Evolutionary conservation across 441 rosid genomes (phyloP).

Genomic region (Lepidium campestre): DNA sequence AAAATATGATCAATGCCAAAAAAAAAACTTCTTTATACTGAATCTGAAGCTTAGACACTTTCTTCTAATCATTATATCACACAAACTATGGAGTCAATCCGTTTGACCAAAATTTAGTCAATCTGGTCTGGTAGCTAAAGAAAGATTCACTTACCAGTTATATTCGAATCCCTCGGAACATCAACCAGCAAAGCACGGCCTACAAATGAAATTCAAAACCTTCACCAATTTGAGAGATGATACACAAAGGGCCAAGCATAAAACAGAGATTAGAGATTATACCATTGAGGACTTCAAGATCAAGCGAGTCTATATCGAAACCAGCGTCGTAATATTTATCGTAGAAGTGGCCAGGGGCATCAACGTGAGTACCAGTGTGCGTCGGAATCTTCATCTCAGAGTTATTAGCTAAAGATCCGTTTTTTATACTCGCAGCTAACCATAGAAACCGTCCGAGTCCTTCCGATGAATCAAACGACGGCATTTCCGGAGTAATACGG

Average conservation of each 20-base stretch:
- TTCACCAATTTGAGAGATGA: background rate
- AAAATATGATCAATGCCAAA: background rate
- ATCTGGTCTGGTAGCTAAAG: no score
- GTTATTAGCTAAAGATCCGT: conserved; percentile 50
- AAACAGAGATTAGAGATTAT: background rate
- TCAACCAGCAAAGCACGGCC: conserved; percentile 66
- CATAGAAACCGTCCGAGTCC: conserved; percentile 53
- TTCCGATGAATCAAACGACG: conserved; percentile 36
- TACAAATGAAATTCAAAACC: conserved; percentile 7
- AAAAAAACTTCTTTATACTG: background rate
- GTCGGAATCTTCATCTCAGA: conserved; percentile 53
- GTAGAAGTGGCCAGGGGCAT: conserved; percentile 67
- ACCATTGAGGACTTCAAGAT: conserved; percentile 67
- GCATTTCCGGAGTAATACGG: conserved; percentile 42
- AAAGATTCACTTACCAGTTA: conserved; percentile 40
- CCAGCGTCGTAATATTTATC: conserved; percentile 72
- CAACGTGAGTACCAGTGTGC: conserved; percentile 77
- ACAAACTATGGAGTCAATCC: background rate
- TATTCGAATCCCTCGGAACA: conserved; percentile 55
- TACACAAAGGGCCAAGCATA: background rate
- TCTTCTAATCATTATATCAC: background rate
- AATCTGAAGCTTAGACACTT: background rate
- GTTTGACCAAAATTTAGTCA: background rate
- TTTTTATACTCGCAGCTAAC: conserved; percentile 62
- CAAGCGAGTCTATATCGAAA: conserved; percentile 63